phyloP scores from a whole-genome alignment of 2,329 filamentous ascomycete species.

The Colletotrichum spinosum region DNA sequence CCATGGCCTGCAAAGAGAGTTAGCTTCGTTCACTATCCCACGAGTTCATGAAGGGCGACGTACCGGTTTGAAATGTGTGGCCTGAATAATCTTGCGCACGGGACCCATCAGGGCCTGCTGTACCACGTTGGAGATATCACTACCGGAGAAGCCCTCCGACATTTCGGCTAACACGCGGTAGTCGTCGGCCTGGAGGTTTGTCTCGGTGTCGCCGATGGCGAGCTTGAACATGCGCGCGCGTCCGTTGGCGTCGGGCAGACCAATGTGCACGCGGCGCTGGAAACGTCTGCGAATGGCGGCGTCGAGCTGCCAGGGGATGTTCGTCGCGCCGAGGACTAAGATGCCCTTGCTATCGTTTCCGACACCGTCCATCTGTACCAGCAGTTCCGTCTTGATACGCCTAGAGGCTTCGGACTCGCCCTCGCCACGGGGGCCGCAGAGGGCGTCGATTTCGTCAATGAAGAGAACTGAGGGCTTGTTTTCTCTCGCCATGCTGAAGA shows the following conservation, averaged over 20 bases:
- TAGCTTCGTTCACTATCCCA: slow-evolving; percentile 21
- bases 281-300: slow-evolving; percentile 95
- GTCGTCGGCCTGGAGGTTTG: slow-evolving; percentile 81
- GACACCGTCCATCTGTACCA: slow-evolving; percentile 99
- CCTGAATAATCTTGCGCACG: slow-evolving; percentile 94
- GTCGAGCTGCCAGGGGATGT: slow-evolving; percentile 98
- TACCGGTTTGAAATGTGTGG: slow-evolving; percentile 97
- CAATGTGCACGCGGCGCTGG: slow-evolving; percentile 95
- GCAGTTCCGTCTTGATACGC: slow-evolving; percentile 97
- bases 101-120: slow-evolving; percentile 98
- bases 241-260: slow-evolving; percentile 86
- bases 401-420: slow-evolving; percentile 97
- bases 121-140: slow-evolving; percentile 94
- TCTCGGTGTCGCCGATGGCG: slow-evolving; percentile 92
- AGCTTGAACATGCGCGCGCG: slow-evolving; percentile 96
- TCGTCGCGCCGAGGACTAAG: slow-evolving; percentile 93
- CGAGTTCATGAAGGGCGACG: slow-evolving; percentile 38
- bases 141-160: slow-evolving; percentile 94
- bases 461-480: slow-evolving; percentile 99
- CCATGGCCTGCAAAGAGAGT: slow-evolving; percentile 67
- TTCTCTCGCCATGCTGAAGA: slow-evolving; percentile 98
- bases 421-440: slow-evolving; percentile 92
- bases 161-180: slow-evolving; percentile 83
- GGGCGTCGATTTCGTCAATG: slow-evolving; percentile 96
- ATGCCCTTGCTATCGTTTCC: slow-evolving; percentile 95